A percentile compares a stretch with the other conserved stretches of the same genome.
Conservation (phyloP, 768 basidiomycete genomes). For the Suillus lakei region DNA sequence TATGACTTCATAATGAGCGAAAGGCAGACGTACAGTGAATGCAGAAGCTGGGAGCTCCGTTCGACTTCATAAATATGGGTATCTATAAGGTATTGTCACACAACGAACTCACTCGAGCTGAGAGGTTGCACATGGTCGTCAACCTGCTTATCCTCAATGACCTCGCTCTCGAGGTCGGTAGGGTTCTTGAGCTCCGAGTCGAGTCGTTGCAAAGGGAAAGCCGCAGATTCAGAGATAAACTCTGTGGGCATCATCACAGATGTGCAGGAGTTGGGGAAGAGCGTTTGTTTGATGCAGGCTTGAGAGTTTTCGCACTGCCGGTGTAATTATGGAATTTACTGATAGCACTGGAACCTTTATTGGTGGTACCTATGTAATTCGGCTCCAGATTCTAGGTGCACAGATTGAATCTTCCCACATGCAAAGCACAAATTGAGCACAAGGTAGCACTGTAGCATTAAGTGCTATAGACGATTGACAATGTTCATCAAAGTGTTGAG, state of each 20-base stretch:
- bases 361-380: neutral
- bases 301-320: slow-evolving; percentile 20
- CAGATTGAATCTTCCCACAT: neutral
- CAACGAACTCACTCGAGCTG: slow-evolving; percentile 22
- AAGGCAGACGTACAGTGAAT: slow-evolving; percentile 21
- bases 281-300: slow-evolving; percentile 11
- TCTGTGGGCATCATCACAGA: slow-evolving; percentile 26
- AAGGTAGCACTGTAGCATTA: no score
- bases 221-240: slow-evolving; percentile 16
- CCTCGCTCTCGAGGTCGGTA: slow-evolving; percentile 17
- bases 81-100: slow-evolving; percentile 6
- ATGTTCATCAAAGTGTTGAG: no score
- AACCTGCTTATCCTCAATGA: slow-evolving; percentile 30
- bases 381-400: neutral
- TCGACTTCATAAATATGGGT: neutral
- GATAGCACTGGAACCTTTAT: neutral
- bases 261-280: slow-evolving; percentile 8
- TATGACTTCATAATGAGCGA: neutral
- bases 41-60: slow-evolving; percentile 20
- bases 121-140: slow-evolving; percentile 20
- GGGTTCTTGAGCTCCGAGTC: slow-evolving; percentile 13
- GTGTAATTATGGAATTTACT: neutral
- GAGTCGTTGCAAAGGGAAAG: slow-evolving; percentile 20
- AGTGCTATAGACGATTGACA: no score
- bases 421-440: neutral